These are phyloP conservation scores for Ottelia alismoides DNA, from an alignment of 106 monocot genomes.

Conservation along the genomic window DNA sequence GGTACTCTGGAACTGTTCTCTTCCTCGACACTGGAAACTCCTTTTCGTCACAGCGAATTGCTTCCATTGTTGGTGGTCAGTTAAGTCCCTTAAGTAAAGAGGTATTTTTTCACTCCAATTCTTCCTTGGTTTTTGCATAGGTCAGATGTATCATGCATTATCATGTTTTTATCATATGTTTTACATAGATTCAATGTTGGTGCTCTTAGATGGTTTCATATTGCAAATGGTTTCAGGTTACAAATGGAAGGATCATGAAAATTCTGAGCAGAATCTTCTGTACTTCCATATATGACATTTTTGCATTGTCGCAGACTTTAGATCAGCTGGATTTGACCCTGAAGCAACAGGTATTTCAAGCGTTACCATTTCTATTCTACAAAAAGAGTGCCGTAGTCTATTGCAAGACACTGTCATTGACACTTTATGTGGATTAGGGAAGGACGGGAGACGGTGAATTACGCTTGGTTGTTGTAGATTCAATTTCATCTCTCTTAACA, in stretches of 20 bases:
- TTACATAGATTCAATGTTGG: not conserved
- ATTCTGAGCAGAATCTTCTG: constrained; percentile 65
- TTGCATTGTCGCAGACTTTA: constrained; percentile 47
- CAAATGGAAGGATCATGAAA: constrained; percentile 30
- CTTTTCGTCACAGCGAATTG: constrained; percentile 60
- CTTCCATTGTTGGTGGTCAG: constrained; percentile 26
- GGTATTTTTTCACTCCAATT: too few relatives aligned
- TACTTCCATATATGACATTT: constrained; percentile 77
- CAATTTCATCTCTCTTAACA: constrained; percentile 66
- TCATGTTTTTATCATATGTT: not conserved
- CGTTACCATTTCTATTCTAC: not conserved
- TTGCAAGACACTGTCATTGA: not conserved
- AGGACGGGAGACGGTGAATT: constrained; percentile 23
- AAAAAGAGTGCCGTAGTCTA: not conserved
- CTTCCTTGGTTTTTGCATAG: not conserved
- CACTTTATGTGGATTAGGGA: constrained; percentile 21
- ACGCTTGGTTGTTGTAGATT: constrained; percentile 68
- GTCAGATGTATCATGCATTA: not conserved
- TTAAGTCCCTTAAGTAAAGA: constrained; percentile 18
- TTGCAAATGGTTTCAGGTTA: constrained; percentile 29
- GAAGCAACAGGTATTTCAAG: constrained; percentile 22
- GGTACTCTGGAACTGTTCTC: constrained; percentile 32
- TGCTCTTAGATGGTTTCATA: not conserved
- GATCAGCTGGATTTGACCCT: constrained; percentile 33
- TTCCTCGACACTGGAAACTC: constrained; percentile 93